A percentile compares a stretch with the other conserved stretches of the same genome.
These are phyloP conservation scores for Psidium friedrichsthalianum DNA, from an alignment of 345 rosid genomes.

Conservation along the genomic window DNA sequence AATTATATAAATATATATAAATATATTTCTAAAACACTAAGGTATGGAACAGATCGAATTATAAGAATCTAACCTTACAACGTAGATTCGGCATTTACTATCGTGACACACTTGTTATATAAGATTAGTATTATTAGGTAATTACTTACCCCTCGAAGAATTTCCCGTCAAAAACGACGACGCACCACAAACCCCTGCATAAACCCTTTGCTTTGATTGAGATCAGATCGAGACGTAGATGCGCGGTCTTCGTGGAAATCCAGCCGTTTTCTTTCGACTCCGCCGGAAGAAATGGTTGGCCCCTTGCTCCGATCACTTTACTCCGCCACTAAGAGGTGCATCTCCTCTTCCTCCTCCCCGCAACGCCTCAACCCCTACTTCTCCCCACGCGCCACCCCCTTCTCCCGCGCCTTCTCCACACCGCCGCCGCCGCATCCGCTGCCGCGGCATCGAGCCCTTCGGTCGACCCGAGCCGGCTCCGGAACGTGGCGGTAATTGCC, in stretches of 20 bases:
- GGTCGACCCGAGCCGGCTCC: conserved; percentile 59
- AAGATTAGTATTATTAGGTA: not conserved
- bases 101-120: too few relatives aligned
- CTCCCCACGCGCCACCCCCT: conserved; percentile 4
- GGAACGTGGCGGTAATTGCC: conserved; percentile 96
- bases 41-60: not conserved
- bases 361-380: conserved; percentile 12
- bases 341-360: conserved; percentile 14
- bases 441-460: conserved; percentile 25
- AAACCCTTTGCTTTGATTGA: not conserved
- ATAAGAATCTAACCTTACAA: not conserved
- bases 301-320: conserved; percentile 68
- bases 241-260: not conserved
- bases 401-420: conserved; percentile 43
- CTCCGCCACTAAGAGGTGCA: conserved; percentile 40
- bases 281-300: conserved; percentile 44
- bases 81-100: not conserved
- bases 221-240: not conserved
- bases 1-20: not conserved
- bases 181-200: not conserved
- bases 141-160: not conserved
- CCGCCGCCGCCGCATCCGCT: conserved; percentile 30
- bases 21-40: not conserved
- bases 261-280: not conserved
- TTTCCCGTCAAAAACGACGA: not conserved